Conservation (phyloP, 2,329 filamentous ascomycete species). For the Colletotrichum sp. region DNA sequence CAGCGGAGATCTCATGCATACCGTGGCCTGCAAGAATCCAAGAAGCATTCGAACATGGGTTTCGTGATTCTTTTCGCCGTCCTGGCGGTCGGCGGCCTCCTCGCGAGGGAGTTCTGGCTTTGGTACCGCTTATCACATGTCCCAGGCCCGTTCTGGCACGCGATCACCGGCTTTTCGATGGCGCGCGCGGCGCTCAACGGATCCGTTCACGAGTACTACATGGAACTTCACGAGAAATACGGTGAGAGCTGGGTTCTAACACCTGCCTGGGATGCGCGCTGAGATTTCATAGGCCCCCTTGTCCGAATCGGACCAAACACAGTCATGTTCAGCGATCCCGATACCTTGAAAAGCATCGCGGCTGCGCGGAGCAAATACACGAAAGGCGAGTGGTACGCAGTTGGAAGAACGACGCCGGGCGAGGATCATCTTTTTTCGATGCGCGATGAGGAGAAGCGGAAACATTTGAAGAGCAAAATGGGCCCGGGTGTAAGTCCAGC, state of each 20-base stretch:
- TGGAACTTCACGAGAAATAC: constrained; percentile 14
- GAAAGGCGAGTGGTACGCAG: constrained; percentile 26
- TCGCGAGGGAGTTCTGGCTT: neutral
- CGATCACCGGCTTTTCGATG: constrained; percentile 35
- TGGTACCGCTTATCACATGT: constrained; percentile 38
- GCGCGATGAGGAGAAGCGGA: constrained; percentile 43
- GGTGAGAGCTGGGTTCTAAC: neutral
- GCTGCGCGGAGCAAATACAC: constrained; percentile 18
- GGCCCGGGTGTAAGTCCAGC: constrained; percentile 41
- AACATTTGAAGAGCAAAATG: constrained; percentile 48
- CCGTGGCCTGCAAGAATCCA: neutral
- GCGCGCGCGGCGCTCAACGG: constrained; percentile 16
- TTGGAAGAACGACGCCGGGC: constrained; percentile 32
- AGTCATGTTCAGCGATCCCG: constrained; percentile 22
- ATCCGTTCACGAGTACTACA: constrained; percentile 4
- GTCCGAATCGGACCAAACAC: constrained; percentile 25
- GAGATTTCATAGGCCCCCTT: constrained; percentile 24
- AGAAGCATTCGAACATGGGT: neutral
- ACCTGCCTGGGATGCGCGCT: constrained; percentile 24
- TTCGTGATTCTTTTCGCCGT: neutral
- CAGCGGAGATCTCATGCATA: rapidly evolving
- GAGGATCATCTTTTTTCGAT: constrained; percentile 35
- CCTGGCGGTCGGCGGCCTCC: neutral
- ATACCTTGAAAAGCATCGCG: constrained; percentile 6
- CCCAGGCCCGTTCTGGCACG: constrained; percentile 35